Evolutionary conservation across 257 asterid species (phyloP).

Genomic region (Solanum commersonii): DNA sequence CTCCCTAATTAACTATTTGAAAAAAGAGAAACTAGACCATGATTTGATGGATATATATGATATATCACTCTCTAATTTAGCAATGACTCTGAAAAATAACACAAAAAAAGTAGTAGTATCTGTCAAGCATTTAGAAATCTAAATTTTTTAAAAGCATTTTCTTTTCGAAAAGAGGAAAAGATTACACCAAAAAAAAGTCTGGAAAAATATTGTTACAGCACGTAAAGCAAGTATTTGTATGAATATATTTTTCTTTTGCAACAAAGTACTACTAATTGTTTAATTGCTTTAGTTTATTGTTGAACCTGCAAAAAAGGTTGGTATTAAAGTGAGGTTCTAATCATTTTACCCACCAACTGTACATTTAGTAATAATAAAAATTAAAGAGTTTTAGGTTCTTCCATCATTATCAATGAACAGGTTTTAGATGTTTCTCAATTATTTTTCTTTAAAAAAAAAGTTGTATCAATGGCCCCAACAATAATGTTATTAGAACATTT

Average conservation of each 20-base stretch:
- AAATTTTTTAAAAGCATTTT: neutral
- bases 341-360: slow-evolving; percentile 56
- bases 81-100: neutral
- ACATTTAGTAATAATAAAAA: neutral
- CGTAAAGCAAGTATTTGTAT: neutral
- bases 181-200: neutral
- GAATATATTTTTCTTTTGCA: slow-evolving; percentile 4
- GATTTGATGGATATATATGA: neutral
- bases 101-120: neutral
- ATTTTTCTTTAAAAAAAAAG: neutral
- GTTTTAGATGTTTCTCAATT: slow-evolving; percentile 2
- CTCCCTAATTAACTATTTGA: neutral
- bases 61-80: neutral
- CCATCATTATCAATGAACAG: slow-evolving; percentile 36
- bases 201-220: neutral
- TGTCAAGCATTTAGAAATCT: neutral
- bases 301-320: slow-evolving; percentile 18
- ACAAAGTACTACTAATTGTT: slow-evolving; percentile 8
- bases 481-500: slow-evolving; percentile 13
- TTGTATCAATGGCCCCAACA: slow-evolving; percentile 18
- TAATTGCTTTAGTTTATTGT: slow-evolving; percentile 15
- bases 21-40: neutral
- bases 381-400: slow-evolving; percentile 4
- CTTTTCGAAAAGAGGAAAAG: neutral
- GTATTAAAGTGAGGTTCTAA: slow-evolving; percentile 25